Evolutionary conservation across 345 rosid species (phyloP), one percentile per base, ranked within the genome.

Genomic region (Bretschneidera sinensis): DNA sequence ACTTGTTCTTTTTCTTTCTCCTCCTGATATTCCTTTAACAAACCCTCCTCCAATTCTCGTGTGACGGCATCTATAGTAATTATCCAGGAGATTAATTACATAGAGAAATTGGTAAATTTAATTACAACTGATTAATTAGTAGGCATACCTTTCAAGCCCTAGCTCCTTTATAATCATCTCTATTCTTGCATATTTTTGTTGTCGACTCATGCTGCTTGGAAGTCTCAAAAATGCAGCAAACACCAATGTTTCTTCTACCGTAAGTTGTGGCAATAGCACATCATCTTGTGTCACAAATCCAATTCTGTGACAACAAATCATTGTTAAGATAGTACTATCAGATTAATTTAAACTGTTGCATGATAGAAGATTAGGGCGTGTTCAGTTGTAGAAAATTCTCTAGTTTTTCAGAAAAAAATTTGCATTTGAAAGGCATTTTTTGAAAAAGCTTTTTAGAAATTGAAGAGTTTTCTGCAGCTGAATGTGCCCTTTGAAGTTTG

Each of bases 221-320:
- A 94, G 97, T 63, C 96, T 81, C 67, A 94, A 69, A 63, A 82
- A 94, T 9, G 97, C 96, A 57, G 99, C 87, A 57, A 86, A 94
- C 10, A 84, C 85, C 8, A 94, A 71, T 23, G 97, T 94, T 62
- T 94, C 97, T 75, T 94, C 95, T 13, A 94, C 96, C 0, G 99
- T 90, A 35, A 94, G 85, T 71, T 88, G 97, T n/a, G 99, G 97
- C 28, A 86, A 72, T 35, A 94, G 74, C 65, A 91, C 83, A 64
- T 94, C 99, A 56, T 94, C 97, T 80, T 91, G 97, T 57, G 95
- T 82, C 78, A 94, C 99, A 59, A 94, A 91, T 51, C 99, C 99
- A 51, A 94, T 85, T 71, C 99, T 94, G 78, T 3, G n/a, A n/a
- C 60, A 4, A 59, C 24, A 62, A 9, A n/a, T n/a, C n/a, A n/a